Percentiles rank a stretch among this genome's conserved stretches.
phyloP scores from a whole-genome alignment of 148 eudicot genomes.

The Chenopodium suecicum region DNA sequence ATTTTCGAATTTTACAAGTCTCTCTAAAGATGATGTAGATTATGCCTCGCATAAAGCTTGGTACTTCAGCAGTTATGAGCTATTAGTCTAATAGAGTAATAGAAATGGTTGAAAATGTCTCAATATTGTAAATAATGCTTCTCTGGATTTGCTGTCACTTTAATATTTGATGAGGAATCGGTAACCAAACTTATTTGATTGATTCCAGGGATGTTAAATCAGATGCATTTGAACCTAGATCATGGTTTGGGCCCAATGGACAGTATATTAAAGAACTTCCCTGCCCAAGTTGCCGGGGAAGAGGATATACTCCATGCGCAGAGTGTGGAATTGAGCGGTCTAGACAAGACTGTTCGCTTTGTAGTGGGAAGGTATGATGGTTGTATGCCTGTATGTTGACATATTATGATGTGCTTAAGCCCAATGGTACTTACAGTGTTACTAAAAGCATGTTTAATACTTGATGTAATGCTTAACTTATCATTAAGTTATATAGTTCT shows the following conservation, averaged over 20 bases:
- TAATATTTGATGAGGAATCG: background rate
- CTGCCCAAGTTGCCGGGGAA: slow-evolving; percentile 96
- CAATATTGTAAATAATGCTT: background rate
- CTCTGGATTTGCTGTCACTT: background rate
- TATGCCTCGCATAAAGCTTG: too few relatives aligned
- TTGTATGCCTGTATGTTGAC: background rate
- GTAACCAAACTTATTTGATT: background rate
- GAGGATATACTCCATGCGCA: slow-evolving; percentile 85
- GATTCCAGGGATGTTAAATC: slow-evolving; percentile 53
- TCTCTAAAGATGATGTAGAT: background rate
- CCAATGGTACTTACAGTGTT: background rate
- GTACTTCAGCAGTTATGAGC: background rate
- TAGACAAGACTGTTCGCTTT: slow-evolving; percentile 70
- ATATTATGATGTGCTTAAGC: background rate
- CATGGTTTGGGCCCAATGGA: slow-evolving; percentile 99
- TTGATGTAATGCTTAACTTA: background rate
- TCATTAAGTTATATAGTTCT: background rate
- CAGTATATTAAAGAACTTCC: slow-evolving; percentile 92
- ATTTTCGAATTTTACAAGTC: background rate
- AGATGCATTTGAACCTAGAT: slow-evolving; percentile 53
- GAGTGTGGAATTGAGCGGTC: slow-evolving; percentile 90
- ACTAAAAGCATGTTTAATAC: background rate
- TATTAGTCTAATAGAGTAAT: background rate
- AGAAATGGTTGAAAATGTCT: background rate
- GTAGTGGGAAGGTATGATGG: slow-evolving; percentile 70